phyloP scores from a whole-genome alignment of 768 basidiomycete genomes.

The Roridomyces roridus region DNA sequence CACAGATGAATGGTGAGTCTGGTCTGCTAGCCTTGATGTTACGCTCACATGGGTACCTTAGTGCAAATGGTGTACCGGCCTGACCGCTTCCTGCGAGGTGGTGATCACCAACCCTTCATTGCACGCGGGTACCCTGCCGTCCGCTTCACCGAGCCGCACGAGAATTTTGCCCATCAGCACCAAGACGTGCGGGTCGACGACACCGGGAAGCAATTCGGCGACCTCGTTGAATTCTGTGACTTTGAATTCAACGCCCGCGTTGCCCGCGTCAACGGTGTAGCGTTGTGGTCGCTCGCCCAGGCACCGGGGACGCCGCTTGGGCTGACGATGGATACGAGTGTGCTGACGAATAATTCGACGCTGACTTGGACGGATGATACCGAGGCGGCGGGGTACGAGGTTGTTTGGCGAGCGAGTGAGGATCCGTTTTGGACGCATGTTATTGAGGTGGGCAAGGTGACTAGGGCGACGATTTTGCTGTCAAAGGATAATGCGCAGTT shows the following conservation, averaged over 20 bases:
- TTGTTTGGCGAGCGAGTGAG: slow-evolving; percentile 57
- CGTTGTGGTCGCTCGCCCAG: slow-evolving; percentile 60
- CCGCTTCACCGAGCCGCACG: slow-evolving; percentile 62
- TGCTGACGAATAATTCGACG: slow-evolving; percentile 61
- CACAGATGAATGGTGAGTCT: slow-evolving; percentile 54
- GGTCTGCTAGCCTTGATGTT: not conserved
- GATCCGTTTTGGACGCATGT: slow-evolving; percentile 55
- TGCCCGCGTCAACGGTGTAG: slow-evolving; percentile 57
- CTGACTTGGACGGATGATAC: slow-evolving; percentile 51
- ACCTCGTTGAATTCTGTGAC: slow-evolving; percentile 59
- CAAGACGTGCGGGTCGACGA: slow-evolving; percentile 57
- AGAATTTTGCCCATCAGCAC: slow-evolving; percentile 64
- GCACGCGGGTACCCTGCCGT: slow-evolving; percentile 56
- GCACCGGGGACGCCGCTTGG: slow-evolving; percentile 60
- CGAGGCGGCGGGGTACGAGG: slow-evolving; percentile 53
- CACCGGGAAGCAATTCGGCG: slow-evolving; percentile 64
- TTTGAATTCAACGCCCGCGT: slow-evolving; percentile 58
- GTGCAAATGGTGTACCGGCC: slow-evolving; percentile 58
- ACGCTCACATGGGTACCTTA: slow-evolving; percentile 22
- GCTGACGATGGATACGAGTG: slow-evolving; percentile 50
- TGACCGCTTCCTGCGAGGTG: slow-evolving; percentile 62
- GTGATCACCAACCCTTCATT: slow-evolving; percentile 60
- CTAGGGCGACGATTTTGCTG: slow-evolving; percentile 44
- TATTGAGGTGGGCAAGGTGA: slow-evolving; percentile 53
- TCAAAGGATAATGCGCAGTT: slow-evolving; percentile 61